Evolutionary conservation across 192 early-diverging fungal species (phyloP).

Genomic region (Podila horticola): DNA sequence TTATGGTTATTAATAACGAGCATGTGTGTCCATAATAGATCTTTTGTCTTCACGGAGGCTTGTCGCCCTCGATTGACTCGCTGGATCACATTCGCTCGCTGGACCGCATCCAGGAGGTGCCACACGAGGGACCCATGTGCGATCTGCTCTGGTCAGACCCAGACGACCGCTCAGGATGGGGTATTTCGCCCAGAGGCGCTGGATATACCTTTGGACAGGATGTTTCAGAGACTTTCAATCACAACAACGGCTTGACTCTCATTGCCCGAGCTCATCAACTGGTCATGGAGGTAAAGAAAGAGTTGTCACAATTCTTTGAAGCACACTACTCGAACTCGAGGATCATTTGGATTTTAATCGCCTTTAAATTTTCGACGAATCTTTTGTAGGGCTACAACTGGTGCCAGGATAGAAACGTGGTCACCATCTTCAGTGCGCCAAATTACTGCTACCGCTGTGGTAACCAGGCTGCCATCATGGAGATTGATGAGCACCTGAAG

Average conservation of each 20-base stretch:
- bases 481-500: conserved; percentile 99
- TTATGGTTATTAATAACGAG: neutral
- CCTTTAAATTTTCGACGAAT: neutral
- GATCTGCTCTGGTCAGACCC: conserved; percentile 91
- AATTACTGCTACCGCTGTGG: conserved; percentile 99
- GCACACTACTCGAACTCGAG: neutral
- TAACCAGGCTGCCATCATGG: conserved; percentile 99
- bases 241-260: conserved; percentile 95
- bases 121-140: conserved; percentile 90
- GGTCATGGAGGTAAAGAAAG: conserved; percentile 79
- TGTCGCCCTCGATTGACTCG: conserved; percentile 95
- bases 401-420: conserved; percentile 98
- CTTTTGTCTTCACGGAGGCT: conserved; percentile 98
- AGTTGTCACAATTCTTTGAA: neutral
- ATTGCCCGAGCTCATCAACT: conserved; percentile 96
- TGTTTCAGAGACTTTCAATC: conserved; percentile 87
- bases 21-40: conserved; percentile 59
- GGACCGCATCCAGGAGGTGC: conserved; percentile 94
- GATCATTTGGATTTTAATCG: neutral
- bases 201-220: conserved; percentile 92
- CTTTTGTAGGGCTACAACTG: conserved; percentile 92
- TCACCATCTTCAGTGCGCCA: conserved; percentile 98
- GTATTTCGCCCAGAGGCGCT: conserved; percentile 87
- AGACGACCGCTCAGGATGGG: conserved; percentile 89
- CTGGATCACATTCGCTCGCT: conserved; percentile 95